These are phyloP conservation scores for Goffeauzyma gilvescens DNA, from an alignment of 768 basidiomycete genomes.

Conservation along the genomic window DNA sequence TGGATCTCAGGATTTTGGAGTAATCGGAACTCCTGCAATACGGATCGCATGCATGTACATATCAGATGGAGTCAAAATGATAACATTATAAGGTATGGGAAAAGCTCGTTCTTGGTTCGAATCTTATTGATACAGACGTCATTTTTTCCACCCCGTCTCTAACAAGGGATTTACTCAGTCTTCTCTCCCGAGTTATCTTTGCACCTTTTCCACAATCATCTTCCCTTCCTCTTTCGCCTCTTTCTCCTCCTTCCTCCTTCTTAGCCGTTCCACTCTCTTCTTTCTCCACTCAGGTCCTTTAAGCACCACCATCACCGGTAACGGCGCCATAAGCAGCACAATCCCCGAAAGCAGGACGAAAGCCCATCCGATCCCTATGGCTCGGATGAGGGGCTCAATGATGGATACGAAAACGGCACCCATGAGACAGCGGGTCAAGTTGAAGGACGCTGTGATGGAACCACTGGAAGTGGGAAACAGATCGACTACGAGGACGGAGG, in stretches of 20 bases:
- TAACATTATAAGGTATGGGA: too few relatives aligned
- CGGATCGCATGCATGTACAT: too few relatives aligned
- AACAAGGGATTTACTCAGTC: too few relatives aligned
- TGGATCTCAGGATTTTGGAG: too few relatives aligned
- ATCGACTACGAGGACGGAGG: slow-evolving; percentile 22
- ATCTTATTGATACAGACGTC: too few relatives aligned
- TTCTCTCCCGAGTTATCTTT: too few relatives aligned
- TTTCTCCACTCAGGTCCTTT: slow-evolving; percentile 17
- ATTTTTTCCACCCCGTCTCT: too few relatives aligned
- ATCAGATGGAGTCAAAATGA: too few relatives aligned
- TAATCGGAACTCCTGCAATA: too few relatives aligned
- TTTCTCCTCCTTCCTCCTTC: slow-evolving; percentile 5
- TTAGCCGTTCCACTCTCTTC: slow-evolving; percentile 6
- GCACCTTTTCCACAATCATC: neutral
- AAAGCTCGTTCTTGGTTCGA: too few relatives aligned
- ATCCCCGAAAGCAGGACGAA: slow-evolving; percentile 24
- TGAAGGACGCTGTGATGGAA: slow-evolving; percentile 30
- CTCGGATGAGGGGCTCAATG: slow-evolving; percentile 20
- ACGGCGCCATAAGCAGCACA: slow-evolving; percentile 13
- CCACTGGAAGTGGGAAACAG: slow-evolving; percentile 28
- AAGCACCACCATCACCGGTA: slow-evolving; percentile 17
- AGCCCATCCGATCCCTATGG: slow-evolving; percentile 25
- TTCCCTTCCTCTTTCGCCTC: neutral
- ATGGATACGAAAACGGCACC: slow-evolving; percentile 24
- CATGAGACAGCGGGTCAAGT: slow-evolving; percentile 27